phyloP scores from a whole-genome alignment of 2,329 filamentous ascomycete genomes.

The Fusarium duplospermum region DNA sequence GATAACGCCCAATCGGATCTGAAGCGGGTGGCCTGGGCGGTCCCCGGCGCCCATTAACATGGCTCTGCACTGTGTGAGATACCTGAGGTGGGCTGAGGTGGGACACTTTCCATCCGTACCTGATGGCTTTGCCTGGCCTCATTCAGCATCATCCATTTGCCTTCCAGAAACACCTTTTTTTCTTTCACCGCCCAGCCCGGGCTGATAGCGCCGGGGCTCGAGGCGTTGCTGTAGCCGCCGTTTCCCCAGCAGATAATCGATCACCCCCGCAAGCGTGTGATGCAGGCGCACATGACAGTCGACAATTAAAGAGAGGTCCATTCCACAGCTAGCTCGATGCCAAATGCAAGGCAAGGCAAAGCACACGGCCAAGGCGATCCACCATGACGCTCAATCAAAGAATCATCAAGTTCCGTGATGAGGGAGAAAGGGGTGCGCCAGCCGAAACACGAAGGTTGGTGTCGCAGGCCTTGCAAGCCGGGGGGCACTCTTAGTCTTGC shows the following conservation, averaged over 20 bases:
- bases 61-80: conserved; percentile 41
- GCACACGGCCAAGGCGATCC: conserved; percentile 14
- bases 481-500: neutral
- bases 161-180: conserved; percentile 25
- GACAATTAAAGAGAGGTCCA: conserved; percentile 22
- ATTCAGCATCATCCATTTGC: conserved; percentile 14
- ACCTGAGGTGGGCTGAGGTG: conserved; percentile 32
- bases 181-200: conserved; percentile 21
- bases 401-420: conserved; percentile 11
- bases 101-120: conserved; percentile 27
- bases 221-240: conserved; percentile 9
- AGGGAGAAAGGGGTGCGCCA: conserved; percentile 11
- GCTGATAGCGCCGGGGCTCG: conserved; percentile 1
- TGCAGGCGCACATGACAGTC: conserved; percentile 27
- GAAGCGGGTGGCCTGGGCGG: conserved; percentile 30
- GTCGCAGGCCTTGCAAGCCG: conserved; percentile 13
- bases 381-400: conserved; percentile 29
- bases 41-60: conserved; percentile 32
- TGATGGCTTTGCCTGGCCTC: conserved; percentile 15
- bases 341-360: neutral
- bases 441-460: conserved; percentile 18
- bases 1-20: conserved; percentile 42
- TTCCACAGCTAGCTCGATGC: neutral
- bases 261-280: conserved; percentile 18
- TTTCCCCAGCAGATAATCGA: conserved; percentile 12